These are phyloP conservation scores for Digitaria exilis DNA, from an alignment of 202 grass and related monocot species.

Conservation along the genomic window DNA sequence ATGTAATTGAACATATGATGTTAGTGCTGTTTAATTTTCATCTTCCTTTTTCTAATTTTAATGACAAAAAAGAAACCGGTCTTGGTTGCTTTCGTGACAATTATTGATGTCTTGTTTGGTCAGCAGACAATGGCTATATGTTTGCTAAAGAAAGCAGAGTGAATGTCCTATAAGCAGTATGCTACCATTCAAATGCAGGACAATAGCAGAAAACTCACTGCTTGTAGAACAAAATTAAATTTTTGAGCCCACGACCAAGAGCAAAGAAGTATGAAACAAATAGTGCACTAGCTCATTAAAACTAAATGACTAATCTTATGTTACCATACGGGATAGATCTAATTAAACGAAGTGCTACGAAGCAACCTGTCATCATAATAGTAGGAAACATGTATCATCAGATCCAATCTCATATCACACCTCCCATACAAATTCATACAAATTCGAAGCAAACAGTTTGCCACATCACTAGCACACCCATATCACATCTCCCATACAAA, in stretches of 20 bases:
- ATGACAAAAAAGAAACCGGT: not conserved
- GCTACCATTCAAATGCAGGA: not conserved
- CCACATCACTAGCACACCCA: not conserved
- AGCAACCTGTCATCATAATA: not conserved
- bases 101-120: not conserved
- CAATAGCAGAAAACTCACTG: not conserved
- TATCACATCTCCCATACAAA: no score
- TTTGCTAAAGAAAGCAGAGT: not conserved
- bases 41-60: not conserved
- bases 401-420: slow-evolving; percentile 27
- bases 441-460: not conserved
- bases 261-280: not conserved
- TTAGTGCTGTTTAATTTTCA: not conserved
- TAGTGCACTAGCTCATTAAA: not conserved
- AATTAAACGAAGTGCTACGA: not conserved
- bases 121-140: not conserved
- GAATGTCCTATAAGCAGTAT: not conserved
- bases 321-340: not conserved
- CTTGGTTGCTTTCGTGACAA: not conserved
- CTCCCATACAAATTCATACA: not conserved
- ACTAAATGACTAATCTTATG: not conserved
- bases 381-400: not conserved
- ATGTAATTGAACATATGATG: not conserved
- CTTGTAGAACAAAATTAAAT: not conserved
- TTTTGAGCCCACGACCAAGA: not conserved